Evolutionary conservation across 2,329 filamentous ascomycete species (phyloP).

Genomic region (Hymenoscyphus scutula): DNA sequence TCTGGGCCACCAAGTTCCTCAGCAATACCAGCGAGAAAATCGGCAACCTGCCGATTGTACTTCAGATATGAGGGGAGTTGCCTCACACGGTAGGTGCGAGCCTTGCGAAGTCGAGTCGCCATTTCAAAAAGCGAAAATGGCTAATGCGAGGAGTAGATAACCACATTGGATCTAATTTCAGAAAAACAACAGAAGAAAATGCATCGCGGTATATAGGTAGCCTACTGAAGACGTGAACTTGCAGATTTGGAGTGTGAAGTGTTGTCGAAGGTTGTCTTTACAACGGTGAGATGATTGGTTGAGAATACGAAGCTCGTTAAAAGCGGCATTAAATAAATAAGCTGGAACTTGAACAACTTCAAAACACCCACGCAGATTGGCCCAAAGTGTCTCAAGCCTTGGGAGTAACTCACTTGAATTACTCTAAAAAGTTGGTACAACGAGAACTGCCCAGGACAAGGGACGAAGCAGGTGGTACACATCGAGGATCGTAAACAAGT

Average conservation of each 20-base stretch:
- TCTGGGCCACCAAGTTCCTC: background rate
- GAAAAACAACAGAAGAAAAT: background rate
- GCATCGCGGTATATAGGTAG: background rate
- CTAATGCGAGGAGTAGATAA: background rate
- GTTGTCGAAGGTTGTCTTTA: background rate
- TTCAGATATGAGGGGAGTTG: conserved; percentile 6
- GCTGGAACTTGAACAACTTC: too few relatives aligned
- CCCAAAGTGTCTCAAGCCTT: too few relatives aligned
- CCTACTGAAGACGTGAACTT: background rate
- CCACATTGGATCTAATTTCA: background rate
- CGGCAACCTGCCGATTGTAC: background rate
- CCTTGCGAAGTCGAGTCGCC: background rate
- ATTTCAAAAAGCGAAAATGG: background rate
- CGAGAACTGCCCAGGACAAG: too few relatives aligned
- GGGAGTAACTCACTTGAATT: too few relatives aligned
- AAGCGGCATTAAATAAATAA: too few relatives aligned
- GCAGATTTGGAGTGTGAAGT: background rate
- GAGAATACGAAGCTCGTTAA: background rate
- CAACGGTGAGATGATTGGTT: background rate
- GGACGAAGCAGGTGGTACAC: too few relatives aligned
- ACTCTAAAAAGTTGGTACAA: too few relatives aligned
- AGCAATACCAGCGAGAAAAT: background rate
- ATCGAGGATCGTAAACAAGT: too few relatives aligned
- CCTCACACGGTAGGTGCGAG: conserved; percentile 5
- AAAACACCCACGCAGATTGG: too few relatives aligned